Percentiles rank a stretch among this genome's conserved stretches.
Evolutionary conservation across 352 stramenopile species (phyloP).

Genomic region (Phytophthora pinifolia): DNA sequence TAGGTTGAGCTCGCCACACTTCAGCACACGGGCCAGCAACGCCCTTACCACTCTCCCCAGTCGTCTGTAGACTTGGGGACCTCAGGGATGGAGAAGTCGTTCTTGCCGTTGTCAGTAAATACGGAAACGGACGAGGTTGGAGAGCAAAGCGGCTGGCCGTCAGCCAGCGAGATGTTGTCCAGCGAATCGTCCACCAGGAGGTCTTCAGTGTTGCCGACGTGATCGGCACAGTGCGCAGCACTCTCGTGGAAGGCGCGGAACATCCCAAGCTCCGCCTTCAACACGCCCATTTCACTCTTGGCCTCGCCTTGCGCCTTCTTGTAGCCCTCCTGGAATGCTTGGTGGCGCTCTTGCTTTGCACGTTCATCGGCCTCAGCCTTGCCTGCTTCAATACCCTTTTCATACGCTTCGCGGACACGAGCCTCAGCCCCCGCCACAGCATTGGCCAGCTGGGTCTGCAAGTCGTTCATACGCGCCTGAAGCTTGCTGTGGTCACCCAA

Average conservation of each 20-base stretch:
- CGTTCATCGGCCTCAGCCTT: conserved; percentile 40
- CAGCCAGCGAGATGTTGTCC: conserved; percentile 41
- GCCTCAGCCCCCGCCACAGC: conserved; percentile 33
- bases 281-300: conserved; percentile 41
- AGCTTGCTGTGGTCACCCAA: conserved; percentile 33
- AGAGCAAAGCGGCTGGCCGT: conserved; percentile 37
- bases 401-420: conserved; percentile 39
- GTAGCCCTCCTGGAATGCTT: conserved; percentile 39
- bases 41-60: conserved; percentile 66
- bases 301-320: conserved; percentile 36
- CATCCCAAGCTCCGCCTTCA: conserved; percentile 49
- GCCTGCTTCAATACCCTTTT: conserved; percentile 39
- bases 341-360: conserved; percentile 32
- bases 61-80: conserved; percentile 39
- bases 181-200: conserved; percentile 34
- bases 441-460: conserved; percentile 42
- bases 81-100: conserved; percentile 24
- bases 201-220: conserved; percentile 18
- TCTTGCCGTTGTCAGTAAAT: conserved; percentile 45
- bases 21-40: conserved; percentile 16
- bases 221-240: conserved; percentile 33
- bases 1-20: conserved; percentile 14
- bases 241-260: conserved; percentile 53
- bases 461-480: conserved; percentile 31
- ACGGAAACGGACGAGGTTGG: conserved; percentile 44